Evolutionary conservation across 371 early-diverging fungal genomes (phyloP).

Genomic region (Chytridium lagenaria): DNA sequence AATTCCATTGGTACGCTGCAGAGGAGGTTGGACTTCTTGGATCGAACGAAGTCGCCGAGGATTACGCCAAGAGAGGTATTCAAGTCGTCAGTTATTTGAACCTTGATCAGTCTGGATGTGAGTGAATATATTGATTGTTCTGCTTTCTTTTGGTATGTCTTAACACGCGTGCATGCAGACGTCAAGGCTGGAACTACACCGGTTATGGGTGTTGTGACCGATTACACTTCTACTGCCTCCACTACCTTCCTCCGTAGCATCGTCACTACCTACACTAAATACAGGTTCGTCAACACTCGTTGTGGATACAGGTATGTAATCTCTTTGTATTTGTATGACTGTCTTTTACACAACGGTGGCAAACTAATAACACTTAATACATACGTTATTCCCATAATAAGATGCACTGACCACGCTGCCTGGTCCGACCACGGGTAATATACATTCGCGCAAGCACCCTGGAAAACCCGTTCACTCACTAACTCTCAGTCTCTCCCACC

Average conservation of each 20-base stretch:
- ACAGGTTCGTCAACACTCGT: background rate
- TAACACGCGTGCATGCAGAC: background rate
- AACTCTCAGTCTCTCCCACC: too few species aligned
- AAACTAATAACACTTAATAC: too few species aligned
- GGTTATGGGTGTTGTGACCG: slow-evolving; percentile 6
- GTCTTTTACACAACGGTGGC: too few species aligned
- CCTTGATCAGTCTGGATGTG: slow-evolving; percentile 34
- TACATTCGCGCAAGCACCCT: too few species aligned
- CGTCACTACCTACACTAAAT: background rate
- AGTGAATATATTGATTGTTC: too few species aligned
- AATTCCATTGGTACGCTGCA: slow-evolving; percentile 46
- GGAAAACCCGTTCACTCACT: too few species aligned
- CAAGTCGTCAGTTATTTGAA: slow-evolving; percentile 32
- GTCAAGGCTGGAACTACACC: background rate
- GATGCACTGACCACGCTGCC: slow-evolving; percentile 13
- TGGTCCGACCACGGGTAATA: slow-evolving; percentile 11
- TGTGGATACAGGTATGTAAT: slow-evolving; percentile 8
- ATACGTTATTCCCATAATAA: too few species aligned
- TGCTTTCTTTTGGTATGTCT: too few species aligned
- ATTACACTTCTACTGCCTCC: slow-evolving; percentile 24
- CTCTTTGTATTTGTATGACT: too few species aligned
- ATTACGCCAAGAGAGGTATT: slow-evolving; percentile 28
- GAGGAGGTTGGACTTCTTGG: slow-evolving; percentile 46
- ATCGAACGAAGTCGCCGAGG: slow-evolving; percentile 35
- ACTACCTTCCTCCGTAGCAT: slow-evolving; percentile 12